Conservation (phyloP, 257 asterid species). For the Leonotis leonurus region DNA sequence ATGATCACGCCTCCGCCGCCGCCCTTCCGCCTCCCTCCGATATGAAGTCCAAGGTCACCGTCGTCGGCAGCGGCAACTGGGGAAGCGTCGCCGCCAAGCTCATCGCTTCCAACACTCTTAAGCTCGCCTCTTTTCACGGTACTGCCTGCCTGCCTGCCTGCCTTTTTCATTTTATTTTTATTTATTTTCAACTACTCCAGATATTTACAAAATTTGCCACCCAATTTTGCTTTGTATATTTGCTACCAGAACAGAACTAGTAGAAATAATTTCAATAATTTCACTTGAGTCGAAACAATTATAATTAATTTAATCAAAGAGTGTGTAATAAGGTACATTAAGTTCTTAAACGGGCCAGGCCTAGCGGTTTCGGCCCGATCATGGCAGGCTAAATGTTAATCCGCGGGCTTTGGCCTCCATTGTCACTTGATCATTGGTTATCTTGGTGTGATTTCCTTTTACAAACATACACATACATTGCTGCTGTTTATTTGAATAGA, state of each 20-base stretch:
- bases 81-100: constrained; percentile 94
- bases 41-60: constrained; percentile 61
- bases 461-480: too few species aligned
- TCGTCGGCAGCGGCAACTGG: constrained; percentile 95
- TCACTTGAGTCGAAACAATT: too few species aligned
- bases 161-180: neutral
- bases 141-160: neutral
- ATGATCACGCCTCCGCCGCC: neutral
- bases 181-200: neutral
- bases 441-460: neutral
- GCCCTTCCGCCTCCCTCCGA: constrained; percentile 7
- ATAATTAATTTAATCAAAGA: too few species aligned
- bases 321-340: neutral
- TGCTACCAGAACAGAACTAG: too few species aligned
- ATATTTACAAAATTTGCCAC: neutral
- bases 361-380: neutral
- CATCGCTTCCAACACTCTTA: constrained; percentile 72
- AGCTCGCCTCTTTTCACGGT: constrained; percentile 56
- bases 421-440: neutral
- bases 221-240: too few species aligned
- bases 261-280: neutral
- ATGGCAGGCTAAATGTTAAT: neutral
- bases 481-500: constrained; percentile 27
- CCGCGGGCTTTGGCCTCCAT: neutral
- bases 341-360: neutral